A percentile compares a stretch with the other conserved stretches of the same genome.
phyloP scores from a whole-genome alignment of 495 filamentous ascomycete genomes.

The Penicillium riverlandense region DNA sequence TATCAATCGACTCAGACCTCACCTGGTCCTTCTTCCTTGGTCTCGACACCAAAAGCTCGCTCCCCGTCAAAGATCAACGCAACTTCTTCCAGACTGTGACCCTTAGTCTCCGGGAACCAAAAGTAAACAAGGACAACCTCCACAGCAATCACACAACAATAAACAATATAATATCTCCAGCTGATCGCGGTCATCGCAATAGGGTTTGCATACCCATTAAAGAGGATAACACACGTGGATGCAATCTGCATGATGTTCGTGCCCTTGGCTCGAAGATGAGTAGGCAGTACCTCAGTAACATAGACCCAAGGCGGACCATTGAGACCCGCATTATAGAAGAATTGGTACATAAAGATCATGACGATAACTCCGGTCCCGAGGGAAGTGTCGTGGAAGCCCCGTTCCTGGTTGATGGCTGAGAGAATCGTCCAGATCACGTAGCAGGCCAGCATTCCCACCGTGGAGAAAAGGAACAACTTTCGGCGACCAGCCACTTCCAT shows the following conservation, averaged over 20 bases:
- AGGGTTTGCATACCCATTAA: conserved; percentile 24
- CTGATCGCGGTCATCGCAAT: conserved; percentile 23
- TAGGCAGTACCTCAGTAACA: conserved; percentile 15
- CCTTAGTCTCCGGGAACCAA: conserved; percentile 23
- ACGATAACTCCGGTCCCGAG: conserved; percentile 46
- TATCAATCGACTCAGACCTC: too few species aligned
- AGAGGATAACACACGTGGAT: conserved; percentile 3
- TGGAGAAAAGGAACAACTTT: conserved; percentile 51
- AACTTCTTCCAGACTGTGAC: conserved; percentile 24
- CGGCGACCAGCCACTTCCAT: conserved; percentile 56
- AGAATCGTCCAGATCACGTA: conserved; percentile 50
- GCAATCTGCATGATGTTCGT: conserved; percentile 9
- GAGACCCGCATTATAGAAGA: conserved; percentile 45
- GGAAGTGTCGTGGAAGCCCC: conserved; percentile 28
- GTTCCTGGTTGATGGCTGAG: conserved; percentile 42
- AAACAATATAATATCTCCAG: conserved; percentile 37
- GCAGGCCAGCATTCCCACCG: conserved; percentile 46
- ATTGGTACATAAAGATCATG: conserved; percentile 51
- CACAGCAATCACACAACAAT: conserved; percentile 20
- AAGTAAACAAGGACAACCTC: conserved; percentile 22
- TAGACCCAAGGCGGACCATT: conserved; percentile 16
- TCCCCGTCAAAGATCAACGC: conserved; percentile 16
- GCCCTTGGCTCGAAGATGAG: conserved; percentile 19
- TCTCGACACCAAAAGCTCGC: background rate
- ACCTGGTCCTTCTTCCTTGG: too few species aligned